These are phyloP conservation scores for Lasiosphaeria miniovina DNA, from an alignment of 495 filamentous ascomycete genomes.

Conservation along the genomic window DNA sequence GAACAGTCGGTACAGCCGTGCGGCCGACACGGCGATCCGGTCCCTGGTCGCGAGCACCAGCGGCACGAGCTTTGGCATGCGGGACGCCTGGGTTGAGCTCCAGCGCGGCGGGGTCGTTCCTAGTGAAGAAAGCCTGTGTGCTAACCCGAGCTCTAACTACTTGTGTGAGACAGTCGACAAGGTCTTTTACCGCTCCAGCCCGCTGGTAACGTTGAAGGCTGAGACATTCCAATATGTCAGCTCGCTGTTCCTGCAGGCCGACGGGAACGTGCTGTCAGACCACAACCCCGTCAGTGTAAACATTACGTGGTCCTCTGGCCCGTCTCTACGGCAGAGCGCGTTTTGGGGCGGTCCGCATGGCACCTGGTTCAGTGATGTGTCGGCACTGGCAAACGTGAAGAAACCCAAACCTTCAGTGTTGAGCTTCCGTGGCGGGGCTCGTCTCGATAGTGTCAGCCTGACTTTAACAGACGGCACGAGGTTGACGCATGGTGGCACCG, in stretches of 20 bases:
- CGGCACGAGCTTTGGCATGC: constrained; percentile 28
- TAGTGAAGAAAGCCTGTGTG: constrained; percentile 42
- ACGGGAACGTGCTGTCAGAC: constrained; percentile 56
- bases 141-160: constrained; percentile 45
- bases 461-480: constrained; percentile 44
- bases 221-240: constrained; percentile 49
- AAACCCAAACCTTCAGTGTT: constrained; percentile 38
- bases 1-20: constrained; percentile 56
- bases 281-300: constrained; percentile 58
- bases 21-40: constrained; percentile 47
- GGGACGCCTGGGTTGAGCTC: constrained; percentile 54
- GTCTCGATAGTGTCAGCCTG: constrained; percentile 51
- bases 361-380: constrained; percentile 55
- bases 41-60: constrained; percentile 41
- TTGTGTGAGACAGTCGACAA: constrained; percentile 64
- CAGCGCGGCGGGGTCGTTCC: constrained; percentile 45
- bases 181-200: constrained; percentile 54
- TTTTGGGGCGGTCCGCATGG: constrained; percentile 54
- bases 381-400: constrained; percentile 13
- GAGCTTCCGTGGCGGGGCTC: constrained; percentile 46
- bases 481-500: constrained; percentile 54
- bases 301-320: constrained; percentile 48
- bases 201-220: constrained; percentile 41
- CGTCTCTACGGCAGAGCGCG: constrained; percentile 42
- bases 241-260: constrained; percentile 47